Evolutionary conservation across 345 rosid species (phyloP), one percentile per base, ranked within the genome.

Genomic region (Lagerstroemia speciosa): DNA sequence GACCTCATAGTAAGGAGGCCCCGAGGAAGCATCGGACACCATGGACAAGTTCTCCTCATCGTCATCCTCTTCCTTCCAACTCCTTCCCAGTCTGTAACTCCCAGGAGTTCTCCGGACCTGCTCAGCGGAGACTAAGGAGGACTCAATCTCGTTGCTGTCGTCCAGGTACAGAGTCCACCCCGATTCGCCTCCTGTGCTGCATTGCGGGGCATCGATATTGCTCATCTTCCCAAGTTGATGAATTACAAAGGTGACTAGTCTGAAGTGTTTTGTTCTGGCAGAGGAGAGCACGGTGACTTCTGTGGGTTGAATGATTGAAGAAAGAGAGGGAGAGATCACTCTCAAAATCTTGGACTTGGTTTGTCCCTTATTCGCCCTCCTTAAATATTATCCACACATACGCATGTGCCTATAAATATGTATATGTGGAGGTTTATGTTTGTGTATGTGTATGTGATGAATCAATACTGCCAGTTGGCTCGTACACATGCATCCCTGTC

Each of bases 21-120:
- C 71, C 5, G 76, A 73, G 57, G 76, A 73, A 2, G 76, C 76
- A 38, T 73, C 76, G 29, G 76, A 73, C 60, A 73, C 64, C 76
- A 73, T 67, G 1, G 76, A 73, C 76, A 73, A 53, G 43, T 50
- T 53, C 15, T 73, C 74, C 5, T 67, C 69, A 19, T 57, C 65
- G 11, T 10, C 71, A 29, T 62, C 75, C 19, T 46, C 71, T 12
- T 67, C 71, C 26, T 55, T 63, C 37, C 45, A 8, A 29, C 22
- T 41, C 46, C 40, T 14, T 8, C 34, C 31, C 9, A 14, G 33
- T 27, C 61, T 3, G 22, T 16, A 50, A 10, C 71, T 37, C 12
- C 22, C 61, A 20, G 36, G 37, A 45, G 24, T 43, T 17, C 63
- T 37, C 32, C 45, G 32, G 62, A 16, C 34, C 22, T 40, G 2